These are phyloP conservation scores for Endoconidiophora polonica DNA, from an alignment of 2,329 filamentous ascomycete species.

Conservation along the genomic window DNA sequence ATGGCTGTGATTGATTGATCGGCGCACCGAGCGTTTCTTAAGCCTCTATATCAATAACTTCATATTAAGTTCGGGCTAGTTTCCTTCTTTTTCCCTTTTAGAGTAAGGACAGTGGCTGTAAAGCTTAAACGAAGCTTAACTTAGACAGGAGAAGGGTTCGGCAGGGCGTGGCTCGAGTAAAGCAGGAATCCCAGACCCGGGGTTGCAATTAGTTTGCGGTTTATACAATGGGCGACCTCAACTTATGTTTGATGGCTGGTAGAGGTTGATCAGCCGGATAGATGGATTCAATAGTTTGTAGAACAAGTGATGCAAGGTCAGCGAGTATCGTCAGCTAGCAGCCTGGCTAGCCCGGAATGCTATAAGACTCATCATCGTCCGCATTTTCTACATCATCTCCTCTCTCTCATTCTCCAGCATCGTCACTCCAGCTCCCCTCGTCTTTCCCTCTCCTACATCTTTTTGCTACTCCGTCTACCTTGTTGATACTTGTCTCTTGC, in stretches of 20 bases:
- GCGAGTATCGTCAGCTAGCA: not conserved
- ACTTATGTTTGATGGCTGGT: not conserved
- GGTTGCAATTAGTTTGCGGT: not conserved
- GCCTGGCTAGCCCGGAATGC: constrained; percentile 2
- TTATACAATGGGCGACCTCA: not conserved
- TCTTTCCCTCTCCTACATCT: not conserved
- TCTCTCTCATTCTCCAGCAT: constrained; percentile 5
- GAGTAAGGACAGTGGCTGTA: too few species aligned
- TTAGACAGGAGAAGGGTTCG: too few species aligned
- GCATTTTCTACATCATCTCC: constrained; percentile 1
- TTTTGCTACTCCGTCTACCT: constrained; percentile 7
- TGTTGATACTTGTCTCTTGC: constrained; percentile 7
- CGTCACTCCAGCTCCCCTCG: not conserved
- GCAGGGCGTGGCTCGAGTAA: too few species aligned
- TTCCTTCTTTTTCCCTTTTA: too few species aligned
- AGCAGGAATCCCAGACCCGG: too few species aligned
- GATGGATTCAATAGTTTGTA: not conserved
- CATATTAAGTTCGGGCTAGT: too few species aligned
- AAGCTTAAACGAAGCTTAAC: too few species aligned
- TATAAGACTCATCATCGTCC: constrained; percentile 5
- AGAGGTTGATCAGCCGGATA: not conserved
- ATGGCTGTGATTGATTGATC: too few species aligned
- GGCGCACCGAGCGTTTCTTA: too few species aligned
- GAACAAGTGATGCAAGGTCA: not conserved
- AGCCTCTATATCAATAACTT: too few species aligned